Evolutionary conservation across 2,329 filamentous ascomycete species (phyloP), one percentile per base, ranked within the genome.

Genomic region (Pestalotiopsis sp.): DNA sequence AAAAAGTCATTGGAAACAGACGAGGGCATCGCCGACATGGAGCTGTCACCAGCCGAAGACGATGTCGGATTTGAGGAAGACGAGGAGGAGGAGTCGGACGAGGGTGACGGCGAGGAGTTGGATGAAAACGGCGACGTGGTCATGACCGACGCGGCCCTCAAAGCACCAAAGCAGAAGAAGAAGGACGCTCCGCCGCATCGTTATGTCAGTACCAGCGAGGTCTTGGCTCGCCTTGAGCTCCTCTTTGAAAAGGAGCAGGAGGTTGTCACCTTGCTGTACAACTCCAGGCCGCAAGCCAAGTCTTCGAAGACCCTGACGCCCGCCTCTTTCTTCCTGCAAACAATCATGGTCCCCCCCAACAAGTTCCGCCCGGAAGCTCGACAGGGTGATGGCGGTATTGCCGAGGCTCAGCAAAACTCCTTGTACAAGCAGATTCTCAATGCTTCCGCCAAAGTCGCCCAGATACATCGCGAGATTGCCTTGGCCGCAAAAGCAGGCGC

Each of bases 321-420:
- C 1, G 93, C 97, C 73, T 97, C 98, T 91, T 98, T 99, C 82
- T 99, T 99, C 82, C 85, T 98, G 68, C 91, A 92, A 68, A 91
- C 90, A 45, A 84, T 99, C 66, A 85, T 98, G 14, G 94, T 99
- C 0, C 94, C 97, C 2, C 96, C 96, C 2, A 99, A 97, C 78
- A 92, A 91, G 74, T 99, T 92, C 79, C 91, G 96, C 56, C 95
- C 96, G 13, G 94, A 97, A 78, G 93, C 94, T 11, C 88, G 90
- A 69, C 95, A 93, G 38, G 93, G 94, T 59, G 89, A 92, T 45
- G 90, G 92, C 58, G 90, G 94, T 67, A 92, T 98, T 72, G 89
- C 94, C 31, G 96, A 99, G 79, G 92, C 93, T 3, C 90, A 94
- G 74, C 93, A 97, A 78, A 99, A 99, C 80, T 89, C 87, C 0